Evolutionary conservation across 257 asterid species (phyloP).

Genomic region (Rubia yunnanensis): DNA sequence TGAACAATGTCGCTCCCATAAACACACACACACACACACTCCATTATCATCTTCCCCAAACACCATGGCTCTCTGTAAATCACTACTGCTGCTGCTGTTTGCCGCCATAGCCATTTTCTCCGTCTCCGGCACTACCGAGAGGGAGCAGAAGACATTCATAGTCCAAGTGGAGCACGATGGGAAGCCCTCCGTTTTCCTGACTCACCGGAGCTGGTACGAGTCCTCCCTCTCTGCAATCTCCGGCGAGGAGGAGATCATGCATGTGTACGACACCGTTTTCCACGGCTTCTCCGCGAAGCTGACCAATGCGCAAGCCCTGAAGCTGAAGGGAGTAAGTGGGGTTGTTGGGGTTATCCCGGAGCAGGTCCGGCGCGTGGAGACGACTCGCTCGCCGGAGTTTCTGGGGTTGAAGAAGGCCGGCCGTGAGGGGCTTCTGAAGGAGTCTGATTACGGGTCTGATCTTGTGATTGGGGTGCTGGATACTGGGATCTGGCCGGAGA

Average conservation of each 20-base stretch:
- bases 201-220: conserved; percentile 58
- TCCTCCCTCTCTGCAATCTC: conserved; percentile 42
- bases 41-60: neutral
- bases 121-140: conserved; percentile 5
- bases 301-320: conserved; percentile 31
- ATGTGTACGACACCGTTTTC: conserved; percentile 54
- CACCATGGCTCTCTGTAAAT: neutral
- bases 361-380: conserved; percentile 57
- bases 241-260: neutral
- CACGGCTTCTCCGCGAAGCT: conserved; percentile 78
- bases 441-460: conserved; percentile 86
- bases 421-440: conserved; percentile 55
- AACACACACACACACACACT: neutral
- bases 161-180: conserved; percentile 48
- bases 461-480: conserved; percentile 79
- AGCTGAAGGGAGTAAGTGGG: conserved; percentile 27
- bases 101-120: neutral
- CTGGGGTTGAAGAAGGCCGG: conserved; percentile 56
- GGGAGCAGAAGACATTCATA: conserved; percentile 33
- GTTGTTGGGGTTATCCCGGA: conserved; percentile 61
- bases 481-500: conserved; percentile 98
- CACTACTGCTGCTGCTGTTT: neutral
- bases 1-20: neutral
- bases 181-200: conserved; percentile 59
- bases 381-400: conserved; percentile 86